Conservation (phyloP, 2,329 filamentous ascomycete genomes). For the Ophiostoma sp. region DNA sequence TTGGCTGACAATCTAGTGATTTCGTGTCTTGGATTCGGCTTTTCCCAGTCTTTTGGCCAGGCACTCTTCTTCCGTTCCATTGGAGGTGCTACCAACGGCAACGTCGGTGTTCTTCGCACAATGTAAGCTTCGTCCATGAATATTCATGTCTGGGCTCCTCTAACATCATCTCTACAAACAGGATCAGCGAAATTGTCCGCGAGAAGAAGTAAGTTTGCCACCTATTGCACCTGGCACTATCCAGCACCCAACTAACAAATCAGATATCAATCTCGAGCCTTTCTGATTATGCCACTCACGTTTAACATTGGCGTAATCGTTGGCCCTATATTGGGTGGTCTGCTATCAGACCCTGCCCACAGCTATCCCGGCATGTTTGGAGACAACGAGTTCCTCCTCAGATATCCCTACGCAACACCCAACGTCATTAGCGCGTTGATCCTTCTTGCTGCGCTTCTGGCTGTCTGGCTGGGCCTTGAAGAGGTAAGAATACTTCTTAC, state of each 20-base stretch:
- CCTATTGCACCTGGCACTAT: neutral
- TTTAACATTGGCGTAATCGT: slow-evolving; percentile 63
- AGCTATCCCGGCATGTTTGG: slow-evolving; percentile 45
- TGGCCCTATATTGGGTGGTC: slow-evolving; percentile 48
- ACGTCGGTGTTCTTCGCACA: slow-evolving; percentile 67
- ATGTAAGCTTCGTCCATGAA: slow-evolving; percentile 43
- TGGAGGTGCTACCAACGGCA: slow-evolving; percentile 65
- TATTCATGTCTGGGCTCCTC: neutral
- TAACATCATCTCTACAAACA: slow-evolving; percentile 22
- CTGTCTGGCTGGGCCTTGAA: slow-evolving; percentile 47
- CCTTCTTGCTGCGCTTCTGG: slow-evolving; percentile 39
- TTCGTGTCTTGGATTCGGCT: slow-evolving; percentile 64
- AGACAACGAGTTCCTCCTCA: slow-evolving; percentile 40
- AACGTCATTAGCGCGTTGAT: slow-evolving; percentile 50
- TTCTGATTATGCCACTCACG: slow-evolving; percentile 55
- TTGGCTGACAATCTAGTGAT: slow-evolving; percentile 34
- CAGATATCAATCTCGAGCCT: slow-evolving; percentile 39
- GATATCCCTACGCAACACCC: slow-evolving; percentile 50
- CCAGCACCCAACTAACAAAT: slow-evolving; percentile 27
- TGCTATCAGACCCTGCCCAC: slow-evolving; percentile 42
- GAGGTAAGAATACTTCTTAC: slow-evolving; percentile 31
- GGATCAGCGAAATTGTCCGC: slow-evolving; percentile 41
- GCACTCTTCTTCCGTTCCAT: slow-evolving; percentile 60
- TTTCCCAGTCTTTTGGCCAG: slow-evolving; percentile 56
- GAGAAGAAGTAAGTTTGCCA: slow-evolving; percentile 32